These are phyloP conservation scores for Elsinoe batatas DNA, from an alignment of 2,329 filamentous ascomycete genomes.

Conservation along the genomic window DNA sequence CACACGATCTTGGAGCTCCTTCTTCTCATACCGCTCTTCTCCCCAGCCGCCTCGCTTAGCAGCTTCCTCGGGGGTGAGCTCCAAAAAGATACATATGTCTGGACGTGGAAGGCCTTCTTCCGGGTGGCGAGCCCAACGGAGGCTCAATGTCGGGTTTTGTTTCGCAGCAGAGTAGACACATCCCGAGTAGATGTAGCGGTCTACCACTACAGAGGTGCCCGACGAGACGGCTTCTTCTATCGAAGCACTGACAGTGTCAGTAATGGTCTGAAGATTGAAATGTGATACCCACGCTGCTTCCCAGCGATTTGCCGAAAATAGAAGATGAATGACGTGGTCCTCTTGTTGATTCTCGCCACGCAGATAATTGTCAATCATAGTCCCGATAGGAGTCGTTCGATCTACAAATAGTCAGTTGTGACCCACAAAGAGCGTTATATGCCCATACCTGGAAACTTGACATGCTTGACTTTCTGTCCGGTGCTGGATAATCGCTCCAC, in stretches of 20 bases:
- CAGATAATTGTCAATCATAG: slow-evolving; percentile 78
- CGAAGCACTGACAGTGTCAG: slow-evolving; percentile 21
- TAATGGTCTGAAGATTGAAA: not conserved
- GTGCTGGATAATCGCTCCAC: slow-evolving; percentile 42
- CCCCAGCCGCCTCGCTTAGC: slow-evolving; percentile 76
- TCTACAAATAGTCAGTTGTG: slow-evolving; percentile 42
- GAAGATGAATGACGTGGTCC: slow-evolving; percentile 79
- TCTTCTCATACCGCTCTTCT: slow-evolving; percentile 77
- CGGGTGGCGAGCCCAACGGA: slow-evolving; percentile 74
- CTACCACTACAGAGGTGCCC: slow-evolving; percentile 71
- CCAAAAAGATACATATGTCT: slow-evolving; percentile 79
- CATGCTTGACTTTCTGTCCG: slow-evolving; percentile 46
- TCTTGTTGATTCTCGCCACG: slow-evolving; percentile 62
- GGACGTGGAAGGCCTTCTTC: slow-evolving; percentile 81
- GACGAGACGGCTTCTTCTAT: slow-evolving; percentile 41
- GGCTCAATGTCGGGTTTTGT: slow-evolving; percentile 54
- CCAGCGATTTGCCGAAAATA: slow-evolving; percentile 90
- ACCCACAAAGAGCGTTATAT: not conserved
- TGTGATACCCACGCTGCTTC: slow-evolving; percentile 43
- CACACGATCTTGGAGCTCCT: slow-evolving; percentile 71
- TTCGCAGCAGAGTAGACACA: slow-evolving; percentile 91
- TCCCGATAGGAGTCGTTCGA: slow-evolving; percentile 70
- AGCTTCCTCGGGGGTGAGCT: slow-evolving; percentile 64
- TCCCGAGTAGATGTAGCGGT: slow-evolving; percentile 92
- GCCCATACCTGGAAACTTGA: slow-evolving; percentile 55